Evolutionary conservation across 495 filamentous ascomycete genomes (phyloP).

Genomic region (Aspergillus hancockii): DNA sequence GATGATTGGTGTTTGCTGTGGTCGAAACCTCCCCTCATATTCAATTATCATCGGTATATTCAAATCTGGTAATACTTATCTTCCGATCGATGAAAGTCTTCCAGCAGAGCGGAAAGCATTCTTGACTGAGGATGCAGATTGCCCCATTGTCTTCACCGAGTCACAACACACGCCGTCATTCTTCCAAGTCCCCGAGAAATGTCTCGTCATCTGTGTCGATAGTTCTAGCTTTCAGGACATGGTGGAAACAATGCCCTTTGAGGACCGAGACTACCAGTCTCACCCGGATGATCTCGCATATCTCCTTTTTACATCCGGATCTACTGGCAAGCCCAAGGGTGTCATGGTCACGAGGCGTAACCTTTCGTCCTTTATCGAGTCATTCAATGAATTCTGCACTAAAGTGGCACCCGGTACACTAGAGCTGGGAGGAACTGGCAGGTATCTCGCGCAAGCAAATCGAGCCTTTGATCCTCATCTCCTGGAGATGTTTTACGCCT

Average conservation of each 20-base stretch:
- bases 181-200: slow-evolving; percentile 24
- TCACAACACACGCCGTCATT: slow-evolving; percentile 22
- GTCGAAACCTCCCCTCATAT: slow-evolving; percentile 43
- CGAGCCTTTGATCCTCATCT: slow-evolving; percentile 40
- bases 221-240: slow-evolving; percentile 29
- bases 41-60: slow-evolving; percentile 46
- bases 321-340: slow-evolving; percentile 96
- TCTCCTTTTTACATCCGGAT: slow-evolving; percentile 94
- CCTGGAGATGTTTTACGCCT: slow-evolving; percentile 38
- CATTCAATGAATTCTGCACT: slow-evolving; percentile 32
- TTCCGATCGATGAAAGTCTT: slow-evolving; percentile 58
- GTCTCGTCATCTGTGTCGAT: slow-evolving; percentile 32
- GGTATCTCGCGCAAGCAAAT: slow-evolving; percentile 37
- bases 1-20: slow-evolving; percentile 47
- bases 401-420: slow-evolving; percentile 24
- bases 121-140: slow-evolving; percentile 39
- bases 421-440: slow-evolving; percentile 31
- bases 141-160: slow-evolving; percentile 34
- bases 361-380: slow-evolving; percentile 48
- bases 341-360: slow-evolving; percentile 66
- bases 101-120: slow-evolving; percentile 47
- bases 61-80: slow-evolving; percentile 70
- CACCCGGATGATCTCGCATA: slow-evolving; percentile 91
- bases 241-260: slow-evolving; percentile 20
- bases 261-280: slow-evolving; percentile 24